Evolutionary conservation across 1,139 yeast genomes (phyloP), one percentile per base, ranked within the genome.

Genomic region (Meyerozyma guilliermondii): DNA sequence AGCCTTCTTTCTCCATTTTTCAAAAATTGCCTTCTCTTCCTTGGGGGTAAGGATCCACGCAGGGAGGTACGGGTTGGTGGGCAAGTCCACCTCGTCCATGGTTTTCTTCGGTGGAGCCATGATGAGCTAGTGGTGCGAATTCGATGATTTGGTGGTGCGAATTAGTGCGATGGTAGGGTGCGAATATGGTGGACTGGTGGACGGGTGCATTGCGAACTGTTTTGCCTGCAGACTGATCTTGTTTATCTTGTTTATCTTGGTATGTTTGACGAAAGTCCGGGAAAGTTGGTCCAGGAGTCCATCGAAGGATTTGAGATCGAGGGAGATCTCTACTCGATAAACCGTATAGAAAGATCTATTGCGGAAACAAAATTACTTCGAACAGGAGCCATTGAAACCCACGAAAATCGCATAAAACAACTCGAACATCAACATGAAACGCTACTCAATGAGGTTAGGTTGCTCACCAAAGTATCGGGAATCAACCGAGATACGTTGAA

Each of bases 11-110:
- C 88, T 85, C 81, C 94, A 82, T 54, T 88, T 76, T 52, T 80
- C 82, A 51, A 88, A 80, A 29, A 88, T 81, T 51, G 83, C 79
- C 63, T 83, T 83, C 58, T 89, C 97, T 58, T 89, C 97, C 51
- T 77, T 76, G 3, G 96, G 96, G 0, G 94, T 80, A 35, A 89
- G 70, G 53, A 87, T 78, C 97, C 97, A 89, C 11, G 80, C 70
- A 1, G 96, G 96, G 36, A 86, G 63, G 50, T 64, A 66, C 24
- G 76, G 76, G 52, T 72, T 69, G 9, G 72, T 61, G 37, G 71
- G 75, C 39, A 72, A 61, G 31, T 68, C 72, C 7, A 68, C 63
- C 38, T 66, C 73, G 31, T 66, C 71, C 49, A 57, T 68, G 16
- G 69, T 58, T 47, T 69, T 69, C 51, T 70, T 65, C 14, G 41